Conservation (phyloP, 225 moss, liverwort and hornwort species). For the Marchantia paleacea region DNA sequence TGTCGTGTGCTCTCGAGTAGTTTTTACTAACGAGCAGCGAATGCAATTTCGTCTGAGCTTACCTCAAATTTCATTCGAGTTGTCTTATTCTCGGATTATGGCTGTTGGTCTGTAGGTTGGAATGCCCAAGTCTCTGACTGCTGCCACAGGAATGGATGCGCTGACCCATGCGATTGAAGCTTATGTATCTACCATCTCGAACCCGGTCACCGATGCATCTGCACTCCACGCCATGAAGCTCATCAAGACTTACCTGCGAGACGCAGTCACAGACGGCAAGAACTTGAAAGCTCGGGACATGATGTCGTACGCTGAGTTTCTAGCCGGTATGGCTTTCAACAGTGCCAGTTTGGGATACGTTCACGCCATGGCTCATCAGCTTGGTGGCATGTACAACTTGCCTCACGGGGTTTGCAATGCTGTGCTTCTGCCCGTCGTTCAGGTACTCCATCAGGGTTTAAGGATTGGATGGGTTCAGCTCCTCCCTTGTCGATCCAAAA, state of each 20-base stretch:
- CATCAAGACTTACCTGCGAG: slow-evolving; percentile 17
- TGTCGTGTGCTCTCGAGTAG: no score
- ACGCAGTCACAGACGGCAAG: slow-evolving; percentile 19
- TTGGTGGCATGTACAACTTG: slow-evolving; percentile 24
- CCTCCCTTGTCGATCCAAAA: not conserved
- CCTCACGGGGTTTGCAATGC: slow-evolving; percentile 27
- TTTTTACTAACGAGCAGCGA: no score
- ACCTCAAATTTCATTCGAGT: not conserved
- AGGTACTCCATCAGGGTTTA: slow-evolving; percentile 6
- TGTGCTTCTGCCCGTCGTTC: slow-evolving; percentile 23
- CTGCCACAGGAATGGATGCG: slow-evolving; percentile 26
- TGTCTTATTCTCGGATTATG: not conserved
- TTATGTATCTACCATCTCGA: slow-evolving; percentile 23
- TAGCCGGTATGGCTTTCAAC: slow-evolving; percentile 30
- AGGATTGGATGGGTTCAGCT: not conserved
- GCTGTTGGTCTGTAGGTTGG: not conserved
- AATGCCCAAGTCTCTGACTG: slow-evolving; percentile 27
- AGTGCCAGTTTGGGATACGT: slow-evolving; percentile 28
- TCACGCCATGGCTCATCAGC: slow-evolving; percentile 25
- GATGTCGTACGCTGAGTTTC: slow-evolving; percentile 29
- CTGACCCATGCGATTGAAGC: slow-evolving; percentile 26
- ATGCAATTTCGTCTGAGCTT: not conserved
- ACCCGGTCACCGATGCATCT: slow-evolving; percentile 23
- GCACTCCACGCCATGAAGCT: slow-evolving; percentile 23
- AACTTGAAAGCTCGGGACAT: slow-evolving; percentile 22